Evolutionary conservation across 768 basidiomycete genomes (phyloP).

Genomic region (Mrakia gelida): DNA sequence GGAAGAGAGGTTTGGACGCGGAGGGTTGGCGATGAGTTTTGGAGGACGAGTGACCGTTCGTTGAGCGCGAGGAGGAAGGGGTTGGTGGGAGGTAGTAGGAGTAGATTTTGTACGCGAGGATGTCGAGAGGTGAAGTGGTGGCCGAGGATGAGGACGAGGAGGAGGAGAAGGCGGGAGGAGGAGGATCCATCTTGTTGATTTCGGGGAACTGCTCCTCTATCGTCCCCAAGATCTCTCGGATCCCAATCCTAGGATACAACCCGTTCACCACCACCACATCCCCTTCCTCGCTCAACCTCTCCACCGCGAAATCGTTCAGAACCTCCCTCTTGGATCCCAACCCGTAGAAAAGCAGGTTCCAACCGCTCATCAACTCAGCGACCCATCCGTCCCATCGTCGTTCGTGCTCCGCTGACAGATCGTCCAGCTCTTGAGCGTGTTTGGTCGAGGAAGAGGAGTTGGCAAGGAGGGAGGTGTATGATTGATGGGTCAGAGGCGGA

Average conservation of each 20-base stretch:
- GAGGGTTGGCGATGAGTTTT: not conserved
- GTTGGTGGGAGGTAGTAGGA: constrained; percentile 53
- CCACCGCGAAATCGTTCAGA: constrained; percentile 68
- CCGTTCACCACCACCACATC: constrained; percentile 75
- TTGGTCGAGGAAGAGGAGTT: constrained; percentile 42
- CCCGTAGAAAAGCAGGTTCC: constrained; percentile 83
- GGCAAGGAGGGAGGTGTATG: constrained; percentile 43
- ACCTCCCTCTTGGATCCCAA: constrained; percentile 77
- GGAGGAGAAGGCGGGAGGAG: not conserved
- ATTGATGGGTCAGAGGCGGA: constrained; percentile 65
- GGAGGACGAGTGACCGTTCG: constrained; percentile 23
- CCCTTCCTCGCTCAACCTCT: constrained; percentile 56
- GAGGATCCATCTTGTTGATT: not conserved
- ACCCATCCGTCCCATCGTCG: constrained; percentile 53
- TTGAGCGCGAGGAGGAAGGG: constrained; percentile 25
- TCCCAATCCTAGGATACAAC: constrained; percentile 61
- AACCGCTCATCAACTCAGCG: constrained; percentile 66
- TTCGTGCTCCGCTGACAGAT: constrained; percentile 41
- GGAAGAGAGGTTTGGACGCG: constrained; percentile 56
- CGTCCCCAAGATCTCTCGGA: constrained; percentile 58
- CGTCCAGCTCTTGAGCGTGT: constrained; percentile 32
- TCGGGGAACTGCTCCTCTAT: constrained; percentile 39
- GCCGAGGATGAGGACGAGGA: constrained; percentile 41
- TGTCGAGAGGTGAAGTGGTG: constrained; percentile 51
- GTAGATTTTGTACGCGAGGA: constrained; percentile 61